Evolutionary conservation across 108 stramenopile species (phyloP).

Genomic region (Skeletonema grethae): DNA sequence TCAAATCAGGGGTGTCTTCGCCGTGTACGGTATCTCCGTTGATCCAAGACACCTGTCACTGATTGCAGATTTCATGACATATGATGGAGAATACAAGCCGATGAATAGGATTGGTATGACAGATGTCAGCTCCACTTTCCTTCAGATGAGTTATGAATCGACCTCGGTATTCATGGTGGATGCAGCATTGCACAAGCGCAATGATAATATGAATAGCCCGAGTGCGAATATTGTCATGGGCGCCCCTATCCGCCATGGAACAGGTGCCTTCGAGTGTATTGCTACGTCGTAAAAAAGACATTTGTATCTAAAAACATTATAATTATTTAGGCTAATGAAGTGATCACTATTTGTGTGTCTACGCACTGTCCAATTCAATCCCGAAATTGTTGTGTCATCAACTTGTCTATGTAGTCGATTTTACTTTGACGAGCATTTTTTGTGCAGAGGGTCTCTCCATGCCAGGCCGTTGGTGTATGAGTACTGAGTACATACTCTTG

Average conservation of each 20-base stretch:
- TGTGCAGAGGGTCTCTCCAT: not conserved
- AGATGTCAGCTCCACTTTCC: slow-evolving; percentile 86
- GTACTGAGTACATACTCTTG: not conserved
- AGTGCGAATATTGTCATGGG: slow-evolving; percentile 96
- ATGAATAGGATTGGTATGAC: slow-evolving; percentile 98
- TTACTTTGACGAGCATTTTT: not conserved
- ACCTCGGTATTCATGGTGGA: slow-evolving; percentile 94
- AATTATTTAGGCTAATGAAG: not conserved
- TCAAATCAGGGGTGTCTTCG: slow-evolving; percentile 97
- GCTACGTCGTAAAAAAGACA: slow-evolving; percentile 5
- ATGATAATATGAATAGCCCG: slow-evolving; percentile 84
- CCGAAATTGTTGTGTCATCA: not conserved
- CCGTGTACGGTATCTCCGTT: slow-evolving; percentile 97
- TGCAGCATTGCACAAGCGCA: slow-evolving; percentile 78
- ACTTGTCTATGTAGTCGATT: not conserved
- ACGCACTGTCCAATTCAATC: not conserved
- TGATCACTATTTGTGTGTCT: not conserved
- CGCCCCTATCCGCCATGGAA: slow-evolving; percentile 89
- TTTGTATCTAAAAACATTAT: not conserved
- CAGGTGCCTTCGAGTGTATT: slow-evolving; percentile 87
- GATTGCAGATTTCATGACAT: slow-evolving; percentile 99
- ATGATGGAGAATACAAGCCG: slow-evolving; percentile 92
- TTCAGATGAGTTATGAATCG: slow-evolving; percentile 99
- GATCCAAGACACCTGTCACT: slow-evolving; percentile 96
- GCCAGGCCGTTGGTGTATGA: not conserved